Percentiles rank a stretch among this genome's conserved stretches.
Conservation (phyloP, 1,284 basidiomycete genomes). For the Puccinia polysora region DNA sequence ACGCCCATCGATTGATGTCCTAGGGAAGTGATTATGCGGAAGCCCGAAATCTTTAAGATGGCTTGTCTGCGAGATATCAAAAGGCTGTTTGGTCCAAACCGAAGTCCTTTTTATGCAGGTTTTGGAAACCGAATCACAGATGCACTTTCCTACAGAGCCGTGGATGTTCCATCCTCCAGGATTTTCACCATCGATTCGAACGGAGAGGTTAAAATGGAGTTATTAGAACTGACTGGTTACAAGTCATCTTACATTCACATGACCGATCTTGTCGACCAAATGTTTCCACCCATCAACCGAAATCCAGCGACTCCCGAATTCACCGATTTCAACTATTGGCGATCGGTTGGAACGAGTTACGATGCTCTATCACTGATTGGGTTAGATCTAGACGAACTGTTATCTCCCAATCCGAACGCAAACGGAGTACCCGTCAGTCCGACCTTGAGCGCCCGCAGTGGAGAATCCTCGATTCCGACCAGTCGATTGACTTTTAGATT, state of each 20-base stretch:
- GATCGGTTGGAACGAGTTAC: slow-evolving; percentile 53
- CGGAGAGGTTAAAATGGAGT: slow-evolving; percentile 95
- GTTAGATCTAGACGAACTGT: slow-evolving; percentile 39
- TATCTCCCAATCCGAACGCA: slow-evolving; percentile 4
- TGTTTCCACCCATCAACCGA: slow-evolving; percentile 82
- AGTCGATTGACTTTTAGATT: slow-evolving; percentile 37
- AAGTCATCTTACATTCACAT: slow-evolving; percentile 95
- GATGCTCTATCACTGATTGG: slow-evolving; percentile 46
- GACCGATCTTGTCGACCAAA: slow-evolving; percentile 97
- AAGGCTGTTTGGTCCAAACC: slow-evolving; percentile 67
- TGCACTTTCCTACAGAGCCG: slow-evolving; percentile 89
- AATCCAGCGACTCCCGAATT: slow-evolving; percentile 68
- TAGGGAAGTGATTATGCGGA: slow-evolving; percentile 79
- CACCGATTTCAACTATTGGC: slow-evolving; percentile 98
- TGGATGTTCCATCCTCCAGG: slow-evolving; percentile 85
- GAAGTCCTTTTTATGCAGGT: slow-evolving; percentile 82
- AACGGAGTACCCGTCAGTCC: slow-evolving; percentile 22
- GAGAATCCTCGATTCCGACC: slow-evolving; percentile 20
- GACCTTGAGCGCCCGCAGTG: slow-evolving; percentile 19
- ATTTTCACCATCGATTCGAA: slow-evolving; percentile 97
- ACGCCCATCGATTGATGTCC: not conserved
- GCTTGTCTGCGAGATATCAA: slow-evolving; percentile 95
- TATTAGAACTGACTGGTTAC: slow-evolving; percentile 90
- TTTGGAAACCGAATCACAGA: slow-evolving; percentile 99
- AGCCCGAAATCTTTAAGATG: slow-evolving; percentile 99